Conservation (phyloP, 352 stramenopile genomes). For the Plasmopara viticola region DNA sequence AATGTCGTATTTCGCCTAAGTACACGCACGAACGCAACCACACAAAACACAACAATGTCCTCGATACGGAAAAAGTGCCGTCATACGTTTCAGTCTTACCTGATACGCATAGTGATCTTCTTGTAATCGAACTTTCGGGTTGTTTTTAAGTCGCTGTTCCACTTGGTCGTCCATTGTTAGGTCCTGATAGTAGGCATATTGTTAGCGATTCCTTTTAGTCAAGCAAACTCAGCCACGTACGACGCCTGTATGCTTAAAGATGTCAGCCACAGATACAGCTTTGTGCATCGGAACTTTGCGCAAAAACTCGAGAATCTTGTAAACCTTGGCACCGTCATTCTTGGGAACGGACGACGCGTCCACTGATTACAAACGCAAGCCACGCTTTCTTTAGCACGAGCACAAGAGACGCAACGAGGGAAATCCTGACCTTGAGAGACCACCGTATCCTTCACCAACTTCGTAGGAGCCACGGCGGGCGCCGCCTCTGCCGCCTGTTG, state of each 20-base stretch:
- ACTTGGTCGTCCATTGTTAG: conserved; percentile 79
- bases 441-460: conserved; percentile 46
- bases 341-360: conserved; percentile 74
- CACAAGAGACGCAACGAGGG: neutral
- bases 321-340: conserved; percentile 81
- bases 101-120: conserved; percentile 79
- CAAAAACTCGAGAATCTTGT: conserved; percentile 85
- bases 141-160: conserved; percentile 79
- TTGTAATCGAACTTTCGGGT: conserved; percentile 75
- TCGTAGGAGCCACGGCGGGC: conserved; percentile 53
- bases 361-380: conserved; percentile 28
- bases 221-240: conserved; percentile 30
- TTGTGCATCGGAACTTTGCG: conserved; percentile 79
- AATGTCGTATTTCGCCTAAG: conserved; percentile 83
- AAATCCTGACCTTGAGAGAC: conserved; percentile 44
- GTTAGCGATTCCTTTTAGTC: conserved; percentile 1
- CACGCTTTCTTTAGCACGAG: neutral
- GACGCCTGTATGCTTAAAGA: conserved; percentile 81
- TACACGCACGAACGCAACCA: conserved; percentile 1
- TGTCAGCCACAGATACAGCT: conserved; percentile 52
- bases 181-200: conserved; percentile 29
- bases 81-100: conserved; percentile 15
- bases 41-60: neutral
- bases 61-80: neutral
- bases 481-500: conserved; percentile 63